A percentile compares a stretch with the other conserved stretches of the same genome.
Evolutionary conservation across 1,139 yeast genomes (phyloP).

Genomic region (Hansenula lynferdii): DNA sequence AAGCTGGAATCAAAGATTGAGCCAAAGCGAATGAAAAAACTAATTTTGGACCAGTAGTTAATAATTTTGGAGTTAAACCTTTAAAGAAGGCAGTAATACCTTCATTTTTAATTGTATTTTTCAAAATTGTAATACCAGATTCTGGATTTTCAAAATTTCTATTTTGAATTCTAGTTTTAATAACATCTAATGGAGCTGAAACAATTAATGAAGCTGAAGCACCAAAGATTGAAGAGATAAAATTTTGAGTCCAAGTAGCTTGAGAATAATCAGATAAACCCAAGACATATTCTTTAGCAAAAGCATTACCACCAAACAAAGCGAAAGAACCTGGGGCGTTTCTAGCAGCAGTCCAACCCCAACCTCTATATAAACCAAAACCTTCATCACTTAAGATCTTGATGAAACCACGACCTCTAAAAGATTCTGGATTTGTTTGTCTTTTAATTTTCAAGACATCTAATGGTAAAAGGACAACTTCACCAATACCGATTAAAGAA

Average conservation of each 20-base stretch:
- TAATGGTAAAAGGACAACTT: constrained; percentile 88
- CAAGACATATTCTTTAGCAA: constrained; percentile 93
- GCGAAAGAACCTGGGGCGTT: constrained; percentile 99
- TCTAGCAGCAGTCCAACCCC: constrained; percentile 99
- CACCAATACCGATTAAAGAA: constrained; percentile 95
- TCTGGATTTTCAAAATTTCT: constrained; percentile 94
- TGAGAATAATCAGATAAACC: constrained; percentile 79
- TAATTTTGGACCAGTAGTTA: constrained; percentile 97
- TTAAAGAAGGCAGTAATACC: constrained; percentile 90
- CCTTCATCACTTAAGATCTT: constrained; percentile 90
- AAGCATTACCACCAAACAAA: constrained; percentile 96
- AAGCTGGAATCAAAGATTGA: constrained; percentile 93
- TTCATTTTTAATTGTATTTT: constrained; percentile 89
- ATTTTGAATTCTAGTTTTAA: constrained; percentile 97
- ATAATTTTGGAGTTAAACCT: constrained; percentile 92
- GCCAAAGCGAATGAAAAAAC: constrained; percentile 97
- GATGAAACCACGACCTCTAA: constrained; percentile 94
- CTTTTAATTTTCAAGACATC: constrained; percentile 97
- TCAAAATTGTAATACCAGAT: constrained; percentile 86
- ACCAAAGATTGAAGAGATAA: constrained; percentile 94
- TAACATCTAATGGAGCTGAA: constrained; percentile 96
- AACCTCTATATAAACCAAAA: constrained; percentile 88
- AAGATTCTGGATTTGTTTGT: constrained; percentile 98
- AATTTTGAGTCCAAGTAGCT: constrained; percentile 96
- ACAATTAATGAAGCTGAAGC: constrained; percentile 97